These are phyloP conservation scores for Geosmithia putterillii DNA, from an alignment of 2,329 filamentous ascomycete species.

Conservation along the genomic window DNA sequence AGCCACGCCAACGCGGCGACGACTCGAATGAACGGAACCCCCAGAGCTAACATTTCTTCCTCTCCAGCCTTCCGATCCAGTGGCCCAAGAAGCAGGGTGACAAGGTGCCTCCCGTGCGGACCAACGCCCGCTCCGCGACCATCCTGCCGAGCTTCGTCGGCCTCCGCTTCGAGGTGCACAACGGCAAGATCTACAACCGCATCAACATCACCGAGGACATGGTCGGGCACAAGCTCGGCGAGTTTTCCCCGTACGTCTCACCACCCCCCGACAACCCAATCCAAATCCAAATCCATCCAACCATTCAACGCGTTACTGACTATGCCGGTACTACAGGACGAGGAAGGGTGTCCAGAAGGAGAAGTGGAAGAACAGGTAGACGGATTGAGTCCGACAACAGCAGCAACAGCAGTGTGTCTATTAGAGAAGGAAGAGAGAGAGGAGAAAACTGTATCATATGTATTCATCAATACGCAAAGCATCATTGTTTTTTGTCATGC, in stretches of 20 bases:
- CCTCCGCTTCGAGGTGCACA: slow-evolving; percentile 80
- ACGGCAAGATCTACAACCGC: slow-evolving; percentile 78
- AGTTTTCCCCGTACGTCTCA: slow-evolving; percentile 75
- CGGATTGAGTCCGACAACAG: not conserved
- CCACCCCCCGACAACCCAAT: not conserved
- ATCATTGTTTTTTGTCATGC: not conserved
- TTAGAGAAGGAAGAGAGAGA: not conserved
- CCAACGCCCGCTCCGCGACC: slow-evolving; percentile 76
- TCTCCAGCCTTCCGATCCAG: slow-evolving; percentile 48
- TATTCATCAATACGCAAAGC: not conserved
- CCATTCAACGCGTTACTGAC: not conserved
- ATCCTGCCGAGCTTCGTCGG: slow-evolving; percentile 90
- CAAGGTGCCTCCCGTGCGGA: slow-evolving; percentile 61
- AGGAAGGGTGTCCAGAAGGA: slow-evolving; percentile 46
- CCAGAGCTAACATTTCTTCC: slow-evolving; percentile 1
- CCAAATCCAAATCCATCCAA: not conserved
- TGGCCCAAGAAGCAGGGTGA: slow-evolving; percentile 46
- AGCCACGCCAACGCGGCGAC: slow-evolving; percentile 3
- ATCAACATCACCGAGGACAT: slow-evolving; percentile 85
- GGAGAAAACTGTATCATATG: slow-evolving; percentile 1
- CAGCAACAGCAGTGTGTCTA: not conserved
- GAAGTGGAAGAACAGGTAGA: slow-evolving; percentile 8
- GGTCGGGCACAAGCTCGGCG: slow-evolving; percentile 90
- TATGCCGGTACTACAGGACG: slow-evolving; percentile 22
- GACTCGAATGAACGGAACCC: not conserved